These are phyloP conservation scores for Teunomyces lycoperdinae DNA, from an alignment of 805 yeast genomes.

Conservation along the genomic window DNA sequence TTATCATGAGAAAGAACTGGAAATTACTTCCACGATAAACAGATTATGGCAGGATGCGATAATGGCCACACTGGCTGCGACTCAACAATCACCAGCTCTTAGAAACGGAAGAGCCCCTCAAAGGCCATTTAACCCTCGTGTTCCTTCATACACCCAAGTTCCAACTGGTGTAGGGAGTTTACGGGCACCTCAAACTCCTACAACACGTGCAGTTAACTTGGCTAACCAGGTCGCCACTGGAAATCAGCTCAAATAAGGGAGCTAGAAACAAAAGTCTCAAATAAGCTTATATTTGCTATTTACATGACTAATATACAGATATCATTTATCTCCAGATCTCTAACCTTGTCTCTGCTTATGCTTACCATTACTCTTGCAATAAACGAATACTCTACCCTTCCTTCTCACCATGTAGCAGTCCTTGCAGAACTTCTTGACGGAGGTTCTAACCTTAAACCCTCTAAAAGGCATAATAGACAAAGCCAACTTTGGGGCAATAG, in stretches of 20 bases:
- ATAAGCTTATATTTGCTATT: slow-evolving; percentile 1
- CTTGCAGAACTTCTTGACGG: slow-evolving; percentile 90
- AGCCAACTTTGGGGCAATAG: slow-evolving; percentile 11
- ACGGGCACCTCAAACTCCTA: slow-evolving; percentile 25
- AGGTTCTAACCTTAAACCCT: slow-evolving; percentile 79
- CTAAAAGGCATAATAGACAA: slow-evolving; percentile 10
- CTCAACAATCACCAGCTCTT: slow-evolving; percentile 11
- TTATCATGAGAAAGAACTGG: slow-evolving; percentile 31
- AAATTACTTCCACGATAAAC: slow-evolving; percentile 22
- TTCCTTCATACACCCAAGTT: slow-evolving; percentile 18
- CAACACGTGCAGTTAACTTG: slow-evolving; percentile 35
- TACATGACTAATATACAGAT: slow-evolving; percentile 3
- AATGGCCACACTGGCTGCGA: slow-evolving; percentile 4
- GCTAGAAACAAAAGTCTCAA: background rate
- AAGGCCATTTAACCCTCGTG: slow-evolving; percentile 19
- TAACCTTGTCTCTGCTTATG: slow-evolving; percentile 92
- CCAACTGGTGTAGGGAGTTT: slow-evolving; percentile 9
- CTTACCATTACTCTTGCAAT: slow-evolving; percentile 88
- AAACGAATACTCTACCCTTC: slow-evolving; percentile 90
- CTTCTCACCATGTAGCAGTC: slow-evolving; percentile 90
- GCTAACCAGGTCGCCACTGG: slow-evolving; percentile 16
- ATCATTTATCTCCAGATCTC: background rate
- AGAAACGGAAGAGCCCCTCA: slow-evolving; percentile 4
- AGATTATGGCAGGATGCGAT: slow-evolving; percentile 42
- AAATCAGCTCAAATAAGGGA: slow-evolving; percentile 2